Evolutionary conservation across 176 grass and related monocot species (phyloP).

Genomic region (Ensete ventricosum): DNA sequence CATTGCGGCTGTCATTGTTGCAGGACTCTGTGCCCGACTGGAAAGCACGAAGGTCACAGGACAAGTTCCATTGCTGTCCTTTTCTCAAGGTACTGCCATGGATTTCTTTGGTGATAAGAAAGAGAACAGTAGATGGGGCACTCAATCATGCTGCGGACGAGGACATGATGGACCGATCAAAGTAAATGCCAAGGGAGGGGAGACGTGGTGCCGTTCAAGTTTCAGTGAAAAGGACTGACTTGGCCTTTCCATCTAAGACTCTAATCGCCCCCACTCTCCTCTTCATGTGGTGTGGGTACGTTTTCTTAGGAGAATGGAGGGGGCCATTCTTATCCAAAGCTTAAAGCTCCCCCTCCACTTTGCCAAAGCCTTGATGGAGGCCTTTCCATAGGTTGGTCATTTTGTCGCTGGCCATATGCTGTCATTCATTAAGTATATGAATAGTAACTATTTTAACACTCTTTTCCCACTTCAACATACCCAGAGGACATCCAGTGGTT

Average conservation of each 20-base stretch:
- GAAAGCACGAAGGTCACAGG: background rate
- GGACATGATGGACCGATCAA: background rate
- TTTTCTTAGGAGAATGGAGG: background rate
- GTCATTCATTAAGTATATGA: background rate
- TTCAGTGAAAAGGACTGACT: background rate
- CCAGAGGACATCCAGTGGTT: background rate
- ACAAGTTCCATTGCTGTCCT: background rate
- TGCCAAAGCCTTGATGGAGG: background rate
- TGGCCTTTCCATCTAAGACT: background rate
- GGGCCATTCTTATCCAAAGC: constrained; percentile 1
- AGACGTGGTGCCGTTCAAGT: background rate
- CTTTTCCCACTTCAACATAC: background rate
- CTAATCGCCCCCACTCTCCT: background rate
- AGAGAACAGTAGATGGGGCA: background rate
- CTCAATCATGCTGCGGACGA: background rate
- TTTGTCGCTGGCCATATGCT: background rate
- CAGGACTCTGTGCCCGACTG: background rate
- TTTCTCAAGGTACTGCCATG: background rate
- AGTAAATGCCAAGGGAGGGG: constrained; percentile 10
- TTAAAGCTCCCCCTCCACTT: background rate
- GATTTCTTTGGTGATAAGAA: background rate
- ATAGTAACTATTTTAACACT: too few species aligned
- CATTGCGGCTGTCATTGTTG: background rate
- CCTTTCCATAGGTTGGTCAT: background rate
- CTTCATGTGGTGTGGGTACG: background rate